phyloP scores from a whole-genome alignment of 73 alveolate genomes.

The Paramecium sexaurelia region DNA sequence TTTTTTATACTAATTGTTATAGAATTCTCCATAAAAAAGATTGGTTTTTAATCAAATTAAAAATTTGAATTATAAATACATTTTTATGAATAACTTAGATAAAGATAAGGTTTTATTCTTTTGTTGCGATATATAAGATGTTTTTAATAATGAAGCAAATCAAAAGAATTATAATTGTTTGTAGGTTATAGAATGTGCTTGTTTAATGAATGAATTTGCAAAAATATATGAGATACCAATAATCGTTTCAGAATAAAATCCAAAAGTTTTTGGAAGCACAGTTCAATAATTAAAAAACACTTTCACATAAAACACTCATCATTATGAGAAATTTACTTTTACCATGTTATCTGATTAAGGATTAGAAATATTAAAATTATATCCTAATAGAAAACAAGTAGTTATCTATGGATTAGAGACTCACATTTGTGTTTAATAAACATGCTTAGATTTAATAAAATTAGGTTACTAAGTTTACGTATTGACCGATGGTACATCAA shows the following conservation, averaged over 20 bases:
- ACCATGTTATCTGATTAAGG: neutral
- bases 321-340: neutral
- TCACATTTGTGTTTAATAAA: conserved; percentile 1
- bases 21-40: too few relatives aligned
- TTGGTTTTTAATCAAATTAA: too few relatives aligned
- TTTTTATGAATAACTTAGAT: too few relatives aligned
- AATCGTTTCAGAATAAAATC: neutral
- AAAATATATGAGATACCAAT: neutral
- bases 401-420: conserved; percentile 11
- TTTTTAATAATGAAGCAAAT: neutral
- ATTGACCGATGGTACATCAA: conserved; percentile 65
- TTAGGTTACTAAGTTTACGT: conserved; percentile 33
- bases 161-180: neutral
- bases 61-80: too few relatives aligned
- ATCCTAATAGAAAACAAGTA: neutral
- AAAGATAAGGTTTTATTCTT: neutral
- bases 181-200: conserved; percentile 7
- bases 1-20: too few relatives aligned
- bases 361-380: neutral
- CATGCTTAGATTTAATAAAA: neutral
- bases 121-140: conserved; percentile 10
- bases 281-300: neutral
- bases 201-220: conserved; percentile 17
- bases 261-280: conserved; percentile 1
- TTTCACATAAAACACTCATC: neutral